Percentiles rank a stretch among this genome's conserved stretches.
phyloP scores from a whole-genome alignment of 148 eudicot species.

The Heliosperma pusillum region DNA sequence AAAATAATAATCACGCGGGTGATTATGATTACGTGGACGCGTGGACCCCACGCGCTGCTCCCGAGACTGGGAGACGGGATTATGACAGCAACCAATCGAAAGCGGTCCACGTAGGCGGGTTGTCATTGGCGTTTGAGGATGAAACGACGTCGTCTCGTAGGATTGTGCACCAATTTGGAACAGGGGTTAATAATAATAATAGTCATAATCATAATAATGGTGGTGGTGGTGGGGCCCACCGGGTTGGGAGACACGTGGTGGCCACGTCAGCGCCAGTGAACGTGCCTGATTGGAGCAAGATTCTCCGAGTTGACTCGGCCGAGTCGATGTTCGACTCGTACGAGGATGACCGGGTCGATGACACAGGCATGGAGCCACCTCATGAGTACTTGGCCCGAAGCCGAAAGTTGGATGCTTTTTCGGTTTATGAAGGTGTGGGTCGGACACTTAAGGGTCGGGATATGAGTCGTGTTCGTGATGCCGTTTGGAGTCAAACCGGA shows the following conservation, averaged over 20 bases:
- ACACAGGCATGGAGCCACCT: constrained; percentile 61
- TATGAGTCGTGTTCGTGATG: constrained; percentile 86
- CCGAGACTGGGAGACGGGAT: constrained; percentile 21
- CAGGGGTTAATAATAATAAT: constrained; percentile 17
- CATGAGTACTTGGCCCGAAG: constrained; percentile 82
- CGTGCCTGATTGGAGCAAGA: constrained; percentile 91
- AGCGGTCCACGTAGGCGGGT: constrained; percentile 46
- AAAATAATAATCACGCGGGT: background rate
- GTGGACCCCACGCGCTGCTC: constrained; percentile 47
- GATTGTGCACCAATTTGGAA: constrained; percentile 62
- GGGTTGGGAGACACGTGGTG: constrained; percentile 56
- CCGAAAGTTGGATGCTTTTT: constrained; percentile 49
- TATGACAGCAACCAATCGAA: constrained; percentile 7
- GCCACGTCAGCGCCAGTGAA: constrained; percentile 88
- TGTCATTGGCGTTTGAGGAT: constrained; percentile 74
- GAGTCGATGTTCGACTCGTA: constrained; percentile 77
- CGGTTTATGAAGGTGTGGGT: constrained; percentile 90
- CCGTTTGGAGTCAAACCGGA: constrained; percentile 94
- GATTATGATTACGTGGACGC: constrained; percentile 11
- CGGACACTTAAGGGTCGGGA: constrained; percentile 93
- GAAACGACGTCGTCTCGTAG: constrained; percentile 44
- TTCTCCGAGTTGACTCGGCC: constrained; percentile 63
- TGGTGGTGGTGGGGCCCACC: constrained; percentile 27
- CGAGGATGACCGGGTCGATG: constrained; percentile 39
- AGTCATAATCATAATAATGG: constrained; percentile 8